Base-by-base conservation (phyloP, 306 rosid species). In the Vicia faba region DNA sequence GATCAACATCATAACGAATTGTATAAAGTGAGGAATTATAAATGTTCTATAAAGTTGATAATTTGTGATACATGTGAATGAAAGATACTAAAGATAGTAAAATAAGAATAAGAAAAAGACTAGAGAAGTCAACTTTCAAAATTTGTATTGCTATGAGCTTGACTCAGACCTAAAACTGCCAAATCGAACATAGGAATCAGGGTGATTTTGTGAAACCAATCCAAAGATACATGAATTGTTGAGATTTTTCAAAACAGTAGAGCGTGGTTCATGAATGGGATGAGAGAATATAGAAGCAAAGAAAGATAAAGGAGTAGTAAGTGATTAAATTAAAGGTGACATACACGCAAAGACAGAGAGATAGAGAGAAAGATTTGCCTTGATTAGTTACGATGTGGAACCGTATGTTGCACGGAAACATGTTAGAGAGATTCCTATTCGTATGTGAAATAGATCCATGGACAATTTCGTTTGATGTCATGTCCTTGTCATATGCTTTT, bases 331-430 rank as follows among this genome's bases (percentile, higher is more conserved):
- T 49, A 19, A 50, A 50, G 26, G 26, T 19, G 5, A 19, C 8
- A 25, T n/a, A 20, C 0, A 20, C 36, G 36, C 36, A 54, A 11
- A n/a, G 62, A 28, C 54, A 61, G 20, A 66, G 20, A 66, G 61
- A 65, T 11, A 43, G 70, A 73, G 53, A 16, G 38, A 33, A 33
- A 38, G 51, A 75, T 40, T 50, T 40, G 51, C 75, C 70, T 61
- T 53, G 77, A 19, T 44, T 31, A 25, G 3, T 59, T 36, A 48
- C 9, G 64, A 68, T 49, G 64, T 28, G 49, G 43, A 68, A 1
- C 59, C 29, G 0, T 64, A 18, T 26, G 11, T 59, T 36, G 60
- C 55, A 41, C 19, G 35, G 69, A 75, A 67, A 61, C 79, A 68
- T 68, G 74, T 28, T 33, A 5, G 45, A 26, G 14, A 25, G 60